Evolutionary conservation across 768 basidiomycete genomes (phyloP), one percentile per base, ranked within the genome.

Genomic region (Lepiota venenata): DNA sequence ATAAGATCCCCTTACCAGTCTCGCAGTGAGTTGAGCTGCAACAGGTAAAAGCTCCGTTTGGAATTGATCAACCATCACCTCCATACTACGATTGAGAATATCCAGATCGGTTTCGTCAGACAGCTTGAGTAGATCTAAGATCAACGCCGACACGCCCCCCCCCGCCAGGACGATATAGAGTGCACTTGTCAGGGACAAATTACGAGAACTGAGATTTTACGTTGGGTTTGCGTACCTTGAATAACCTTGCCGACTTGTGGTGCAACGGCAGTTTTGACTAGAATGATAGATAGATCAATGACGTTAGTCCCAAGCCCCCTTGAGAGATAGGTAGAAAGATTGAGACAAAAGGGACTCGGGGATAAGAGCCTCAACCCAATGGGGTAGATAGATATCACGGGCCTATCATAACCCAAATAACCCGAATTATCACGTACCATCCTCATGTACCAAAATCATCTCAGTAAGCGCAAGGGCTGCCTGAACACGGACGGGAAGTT

Each of bases 21-120:
- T 82, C 15, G 82, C 77, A 8, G 88, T 83, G 42, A 96, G 76
- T 66, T 91, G 86, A 32, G 85, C 84, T 14, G 91, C 89, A 39
- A 94, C 92, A 4, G 92, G 92, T 3, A 92, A 72, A 4, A 96
- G 74, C 73, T 94, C 89, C 3, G 82, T 82, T 63, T 89, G 85
- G 80, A 91, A 96, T 39, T 81, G 80, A 59, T 91, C 84, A 14
- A 94, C 93, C 82, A 95, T 86, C 21, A 83, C 81, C 62, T 92
- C 88, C 86, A 93, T 91, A 62, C 87, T 82, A 57, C 74, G 76
- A 63, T 91, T 92, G 52, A 94, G 75, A 45, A 91, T 79, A 65
- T 95, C 92, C 41, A 96, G 72, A 66, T 95, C 93, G 42, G 91
- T 92, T 69, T 94, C 90, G 65, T 93, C 89, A n/a, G 89, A 84